phyloP scores from a whole-genome alignment of 345 rosid genomes.

The Excoecaria agallocha region DNA sequence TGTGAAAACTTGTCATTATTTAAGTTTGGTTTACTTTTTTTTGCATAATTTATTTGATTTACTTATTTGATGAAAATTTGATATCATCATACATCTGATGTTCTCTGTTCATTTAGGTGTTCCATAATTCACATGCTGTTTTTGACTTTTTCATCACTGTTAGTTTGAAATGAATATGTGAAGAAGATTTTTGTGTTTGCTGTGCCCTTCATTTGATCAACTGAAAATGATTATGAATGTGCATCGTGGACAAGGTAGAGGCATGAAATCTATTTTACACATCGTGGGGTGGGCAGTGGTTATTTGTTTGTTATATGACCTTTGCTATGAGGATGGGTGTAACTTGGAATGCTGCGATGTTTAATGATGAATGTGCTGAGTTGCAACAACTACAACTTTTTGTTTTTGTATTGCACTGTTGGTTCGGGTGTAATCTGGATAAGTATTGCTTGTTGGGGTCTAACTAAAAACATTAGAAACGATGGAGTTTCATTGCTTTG shows the following conservation, averaged over 20 bases:
- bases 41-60: neutral
- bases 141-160: neutral
- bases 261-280: no score
- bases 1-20: neutral
- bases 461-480: neutral
- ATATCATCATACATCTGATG: no score
- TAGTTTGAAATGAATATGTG: neutral
- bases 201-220: neutral
- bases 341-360: neutral
- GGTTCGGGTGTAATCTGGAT: neutral
- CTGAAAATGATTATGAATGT: no score
- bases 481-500: neutral
- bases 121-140: no score
- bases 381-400: neutral
- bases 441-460: neutral
- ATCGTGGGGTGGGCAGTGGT: neutral
- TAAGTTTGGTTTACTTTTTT: neutral
- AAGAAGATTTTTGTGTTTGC: neutral
- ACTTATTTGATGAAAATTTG: no score
- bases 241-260: no score
- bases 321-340: neutral
- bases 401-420: neutral
- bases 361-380: neutral
- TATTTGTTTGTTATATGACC: neutral
- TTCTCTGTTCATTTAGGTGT: no score